These are phyloP conservation scores for Comarum palustre DNA, from an alignment of 306 rosid genomes.

Conservation along the genomic window DNA sequence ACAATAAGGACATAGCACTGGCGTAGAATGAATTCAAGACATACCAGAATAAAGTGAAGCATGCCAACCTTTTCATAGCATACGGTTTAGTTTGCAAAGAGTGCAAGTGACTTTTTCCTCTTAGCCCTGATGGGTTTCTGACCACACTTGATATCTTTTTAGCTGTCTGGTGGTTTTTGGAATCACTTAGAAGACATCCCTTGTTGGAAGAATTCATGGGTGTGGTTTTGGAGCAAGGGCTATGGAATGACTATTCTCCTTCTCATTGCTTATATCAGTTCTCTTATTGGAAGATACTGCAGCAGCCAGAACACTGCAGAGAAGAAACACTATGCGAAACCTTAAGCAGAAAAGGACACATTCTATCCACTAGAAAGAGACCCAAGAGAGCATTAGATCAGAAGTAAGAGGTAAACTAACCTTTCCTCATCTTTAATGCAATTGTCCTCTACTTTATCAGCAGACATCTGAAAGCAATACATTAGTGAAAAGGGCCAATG, in stretches of 20 bases:
- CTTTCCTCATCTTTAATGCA: conserved; percentile 26
- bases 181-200: conserved; percentile 37
- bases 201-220: conserved; percentile 33
- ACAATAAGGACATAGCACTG: conserved; percentile 4
- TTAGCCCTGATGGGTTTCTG: conserved; percentile 42
- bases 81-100: conserved; percentile 38
- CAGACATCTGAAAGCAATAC: conserved; percentile 35
- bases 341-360: too few species aligned
- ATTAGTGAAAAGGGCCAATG: conserved; percentile 5
- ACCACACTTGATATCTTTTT: conserved; percentile 49
- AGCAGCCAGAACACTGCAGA: conserved; percentile 32
- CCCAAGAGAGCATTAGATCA: neutral
- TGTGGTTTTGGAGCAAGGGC: conserved; percentile 69
- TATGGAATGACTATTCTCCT: conserved; percentile 23
- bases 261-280: conserved; percentile 2
- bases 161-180: conserved; percentile 55
- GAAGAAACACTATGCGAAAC: conserved; percentile 2
- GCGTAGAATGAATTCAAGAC: neutral
- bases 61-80: conserved; percentile 35
- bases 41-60: neutral
- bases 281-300: conserved; percentile 30
- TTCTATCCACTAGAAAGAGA: neutral
- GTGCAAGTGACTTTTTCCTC: conserved; percentile 43
- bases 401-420: conserved; percentile 22
- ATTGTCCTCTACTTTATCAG: conserved; percentile 10